These are phyloP conservation scores for Saururus chinensis DNA, from an alignment of 164 flowering plant genomes.

Conservation along the genomic window DNA sequence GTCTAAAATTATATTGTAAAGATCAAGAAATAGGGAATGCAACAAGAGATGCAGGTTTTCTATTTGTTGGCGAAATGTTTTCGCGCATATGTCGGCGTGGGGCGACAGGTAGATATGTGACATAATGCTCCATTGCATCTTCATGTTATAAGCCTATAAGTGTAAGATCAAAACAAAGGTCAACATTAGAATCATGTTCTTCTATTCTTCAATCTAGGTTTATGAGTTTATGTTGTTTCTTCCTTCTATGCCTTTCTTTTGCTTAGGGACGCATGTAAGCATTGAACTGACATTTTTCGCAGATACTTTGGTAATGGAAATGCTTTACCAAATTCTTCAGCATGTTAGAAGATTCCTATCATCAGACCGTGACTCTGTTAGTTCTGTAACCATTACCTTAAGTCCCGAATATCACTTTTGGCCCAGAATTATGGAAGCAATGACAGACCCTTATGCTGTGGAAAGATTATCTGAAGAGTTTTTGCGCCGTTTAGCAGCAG, in stretches of 20 bases:
- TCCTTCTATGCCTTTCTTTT: not conserved
- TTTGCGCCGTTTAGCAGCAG: slow-evolving; percentile 46
- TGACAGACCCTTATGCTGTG: slow-evolving; percentile 63
- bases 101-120: slow-evolving; percentile 45
- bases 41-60: slow-evolving; percentile 27
- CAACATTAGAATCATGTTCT: not conserved
- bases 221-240: not conserved
- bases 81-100: slow-evolving; percentile 93
- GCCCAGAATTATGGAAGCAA: slow-evolving; percentile 56
- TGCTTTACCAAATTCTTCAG: slow-evolving; percentile 41
- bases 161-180: not conserved
- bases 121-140: not conserved
- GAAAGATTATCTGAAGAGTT: slow-evolving; percentile 78
- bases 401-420: slow-evolving; percentile 42
- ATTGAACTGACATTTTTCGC: slow-evolving; percentile 6
- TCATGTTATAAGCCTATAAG: not conserved
- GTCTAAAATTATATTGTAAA: slow-evolving; percentile 10
- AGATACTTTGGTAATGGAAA: slow-evolving; percentile 61
- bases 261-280: not conserved
- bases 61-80: slow-evolving; percentile 71
- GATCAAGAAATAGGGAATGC: slow-evolving; percentile 3
- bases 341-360: slow-evolving; percentile 35
- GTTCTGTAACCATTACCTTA: slow-evolving; percentile 29
- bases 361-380: slow-evolving; percentile 14
- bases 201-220: not conserved